Evolutionary conservation across 208 protist species (phyloP).

Genomic region (Leishmania guyanensis): DNA sequence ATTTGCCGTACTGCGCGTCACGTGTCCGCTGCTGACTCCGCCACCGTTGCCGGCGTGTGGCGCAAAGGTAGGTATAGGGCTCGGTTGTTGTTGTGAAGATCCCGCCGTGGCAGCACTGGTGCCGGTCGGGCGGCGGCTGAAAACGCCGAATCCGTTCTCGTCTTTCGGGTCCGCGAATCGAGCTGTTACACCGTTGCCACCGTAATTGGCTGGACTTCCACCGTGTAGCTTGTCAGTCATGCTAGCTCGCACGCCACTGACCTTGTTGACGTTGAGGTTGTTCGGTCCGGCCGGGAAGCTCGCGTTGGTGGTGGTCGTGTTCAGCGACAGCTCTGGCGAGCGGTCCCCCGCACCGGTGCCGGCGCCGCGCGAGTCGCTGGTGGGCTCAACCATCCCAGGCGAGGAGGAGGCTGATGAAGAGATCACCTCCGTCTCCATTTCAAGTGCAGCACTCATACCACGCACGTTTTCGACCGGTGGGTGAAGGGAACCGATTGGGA

Average conservation of each 20-base stretch:
- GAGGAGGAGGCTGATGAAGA: constrained; percentile 37
- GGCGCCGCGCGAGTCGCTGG: constrained; percentile 10
- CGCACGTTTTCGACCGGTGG: neutral
- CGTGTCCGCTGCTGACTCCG: neutral
- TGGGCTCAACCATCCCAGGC: constrained; percentile 17
- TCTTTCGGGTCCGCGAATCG: constrained; percentile 32
- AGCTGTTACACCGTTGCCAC: neutral
- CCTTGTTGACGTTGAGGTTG: constrained; percentile 30
- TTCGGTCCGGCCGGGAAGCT: constrained; percentile 11
- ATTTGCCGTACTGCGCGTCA: neutral
- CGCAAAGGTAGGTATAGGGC: neutral
- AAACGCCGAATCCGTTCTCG: constrained; percentile 26
- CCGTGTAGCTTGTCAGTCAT: constrained; percentile 17
- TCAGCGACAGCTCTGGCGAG: constrained; percentile 14
- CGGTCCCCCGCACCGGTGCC: neutral
- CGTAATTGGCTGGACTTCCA: constrained; percentile 6
- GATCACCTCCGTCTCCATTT: constrained; percentile 16
- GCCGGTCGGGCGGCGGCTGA: constrained; percentile 8
- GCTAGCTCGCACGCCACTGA: constrained; percentile 7
- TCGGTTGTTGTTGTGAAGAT: neutral
- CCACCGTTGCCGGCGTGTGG: neutral
- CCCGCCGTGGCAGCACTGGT: neutral
- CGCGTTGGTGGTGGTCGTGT: neutral
- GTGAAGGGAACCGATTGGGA: neutral
- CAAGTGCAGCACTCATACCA: constrained; percentile 16